Base-by-base conservation (phyloP, 176 grass and related monocot species). In the Phoenix roebelenii region DNA sequence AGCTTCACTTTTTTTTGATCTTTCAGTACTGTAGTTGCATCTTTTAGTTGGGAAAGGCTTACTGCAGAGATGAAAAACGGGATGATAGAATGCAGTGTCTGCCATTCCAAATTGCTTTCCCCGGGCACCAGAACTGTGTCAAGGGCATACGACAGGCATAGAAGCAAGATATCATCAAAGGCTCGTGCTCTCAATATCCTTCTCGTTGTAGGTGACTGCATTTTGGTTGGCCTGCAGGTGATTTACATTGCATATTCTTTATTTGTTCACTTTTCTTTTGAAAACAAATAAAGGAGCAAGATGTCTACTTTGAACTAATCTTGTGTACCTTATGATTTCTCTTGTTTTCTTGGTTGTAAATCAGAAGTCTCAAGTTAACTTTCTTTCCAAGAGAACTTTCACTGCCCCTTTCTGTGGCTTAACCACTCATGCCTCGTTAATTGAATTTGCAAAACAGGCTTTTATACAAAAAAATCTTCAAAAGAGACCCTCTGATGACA, bases 211-310 rank as follows among this genome's bases (percentile, higher is more conserved):
- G 89, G 89, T 26, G 84, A 95, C 71, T 95, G 89, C 64, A 82
- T 95, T 49, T 82, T 95, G 72, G 89, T 95, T 23, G 89, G 89
- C 49, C 85, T 95, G 25, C 89, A 95, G 89, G 89, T 95, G 64
- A 58, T 66, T 70, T 70, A 67, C 29, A 65, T 18, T 61, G 15
- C 3, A 55, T 54, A 49, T 49, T 50, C 61, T 60, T 60, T 30
- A 25, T 60, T 60, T 29, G 4, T 28, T 59, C 17, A 17, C 58
- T 60, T 32, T 35, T 17, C 6, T 60, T 15, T 60, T 44, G 1
- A 14, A 14, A 14, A 44, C 2, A 44, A 44, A 17, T 3, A 28
- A 35, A 18, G 26, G 7, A n/a, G 7, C 7, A 59, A 1, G 15
- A 5, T 32, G 16, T 30, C 15, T 60, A 3, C 15, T 59, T 59